Evolutionary conservation across 2,329 filamentous ascomycete species (phyloP).

Genomic region (Exophiala dermatitidis): DNA sequence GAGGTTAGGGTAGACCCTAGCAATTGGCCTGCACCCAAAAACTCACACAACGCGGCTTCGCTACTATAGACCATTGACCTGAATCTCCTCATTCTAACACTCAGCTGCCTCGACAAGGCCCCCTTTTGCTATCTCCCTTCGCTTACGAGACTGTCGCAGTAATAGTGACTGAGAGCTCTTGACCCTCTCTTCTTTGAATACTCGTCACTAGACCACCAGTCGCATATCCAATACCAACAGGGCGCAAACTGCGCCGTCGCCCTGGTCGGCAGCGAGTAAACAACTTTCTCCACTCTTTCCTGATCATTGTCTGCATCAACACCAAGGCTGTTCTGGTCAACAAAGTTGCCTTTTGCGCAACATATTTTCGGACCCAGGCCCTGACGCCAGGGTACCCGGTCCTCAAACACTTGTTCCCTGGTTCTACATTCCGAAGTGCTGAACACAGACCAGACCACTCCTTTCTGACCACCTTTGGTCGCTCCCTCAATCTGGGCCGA

Average conservation of each 20-base stretch:
- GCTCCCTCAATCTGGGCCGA: conserved; percentile 3
- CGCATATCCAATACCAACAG: neutral
- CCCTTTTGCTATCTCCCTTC: too few species aligned
- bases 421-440: conserved; percentile 13
- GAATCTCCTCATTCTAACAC: neutral
- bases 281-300: conserved; percentile 1
- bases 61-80: neutral
- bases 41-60: too few species aligned
- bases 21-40: too few species aligned
- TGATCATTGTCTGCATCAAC: neutral
- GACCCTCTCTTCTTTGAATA: neutral
- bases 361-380: neutral
- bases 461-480: neutral
- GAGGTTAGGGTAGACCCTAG: neutral
- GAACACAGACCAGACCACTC: conserved; percentile 20
- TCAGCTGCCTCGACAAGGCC: too few species aligned
- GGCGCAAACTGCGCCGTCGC: neutral
- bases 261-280: neutral
- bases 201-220: neutral
- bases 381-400: neutral
- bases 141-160: too few species aligned
- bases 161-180: too few species aligned
- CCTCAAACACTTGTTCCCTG: neutral
- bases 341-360: neutral
- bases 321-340: neutral